Evolutionary conservation across 768 basidiomycete species (phyloP), one percentile per base, ranked within the genome.

Genomic region (Tephrocybe rancida): DNA sequence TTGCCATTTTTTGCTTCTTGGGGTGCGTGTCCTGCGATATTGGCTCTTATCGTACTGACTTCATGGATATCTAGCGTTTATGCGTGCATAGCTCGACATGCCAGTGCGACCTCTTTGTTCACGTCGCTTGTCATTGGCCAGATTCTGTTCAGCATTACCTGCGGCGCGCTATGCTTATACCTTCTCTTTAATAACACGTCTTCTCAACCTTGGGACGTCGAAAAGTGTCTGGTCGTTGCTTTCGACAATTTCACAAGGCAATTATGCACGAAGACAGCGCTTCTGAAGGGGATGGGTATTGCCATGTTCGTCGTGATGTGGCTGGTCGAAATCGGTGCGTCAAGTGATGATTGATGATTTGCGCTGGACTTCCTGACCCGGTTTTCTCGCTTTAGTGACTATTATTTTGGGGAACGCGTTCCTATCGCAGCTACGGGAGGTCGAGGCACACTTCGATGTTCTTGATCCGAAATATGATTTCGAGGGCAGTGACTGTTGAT

Each of bases 161-260:
- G 64, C 11, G 68, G 70, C 11, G 62, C 60, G n/a, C 48, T 66
- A 13, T 65, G 59, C 58, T 60, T 71, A n/a, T 61, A 61, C 21
- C 45, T 65, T 30, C 61, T 69, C 10, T 71, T 71, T 56, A 57
- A 61, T 44, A 41, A 13, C 25, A 38, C 54, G 8, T 14, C 48
- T 1, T 38, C 51, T 27, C 53, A 57, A 24, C 25, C 48, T 11
- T 56, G 52, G 54, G 35, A 57, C 30, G 37, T 39, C 22, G 24
- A 52, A 16, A 41, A 41, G 18, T 61, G 56, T 38, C 32, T 59
- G 35, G n/a, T 46, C 2, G 16, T 19, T 10, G 53, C 54, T 10
- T 52, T 35, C 14, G 61, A 62, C 37, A 19, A 27, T 5, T 60
- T 62, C 25, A 54, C 58, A 13, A 47, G 34, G 29, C 39, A 55